Percentiles rank a stretch among this genome's conserved stretches.
Conservation (phyloP, 2,329 filamentous ascomycete genomes). For the Talaromyces sp. region DNA sequence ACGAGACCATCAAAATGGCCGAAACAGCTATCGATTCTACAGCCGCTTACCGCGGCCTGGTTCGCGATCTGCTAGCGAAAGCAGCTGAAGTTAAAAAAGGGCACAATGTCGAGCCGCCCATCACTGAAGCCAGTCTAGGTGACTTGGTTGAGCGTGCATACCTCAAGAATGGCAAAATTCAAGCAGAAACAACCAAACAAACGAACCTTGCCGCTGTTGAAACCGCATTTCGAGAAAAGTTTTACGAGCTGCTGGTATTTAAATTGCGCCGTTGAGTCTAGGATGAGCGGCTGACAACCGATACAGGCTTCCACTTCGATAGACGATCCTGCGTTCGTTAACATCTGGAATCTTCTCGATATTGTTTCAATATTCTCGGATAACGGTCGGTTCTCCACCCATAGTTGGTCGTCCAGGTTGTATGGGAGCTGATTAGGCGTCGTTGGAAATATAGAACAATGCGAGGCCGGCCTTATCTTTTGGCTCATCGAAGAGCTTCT, state of each 20-base stretch:
- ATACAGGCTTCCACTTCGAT: constrained; percentile 69
- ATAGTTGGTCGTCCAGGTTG: background rate
- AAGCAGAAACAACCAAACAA: constrained; percentile 45
- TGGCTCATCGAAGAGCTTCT: constrained; percentile 92
- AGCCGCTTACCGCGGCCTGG: constrained; percentile 49
- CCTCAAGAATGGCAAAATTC: constrained; percentile 10
- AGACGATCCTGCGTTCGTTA: constrained; percentile 71
- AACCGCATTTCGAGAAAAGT: constrained; percentile 74
- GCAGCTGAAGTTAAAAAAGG: constrained; percentile 59
- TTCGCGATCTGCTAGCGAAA: constrained; percentile 57
- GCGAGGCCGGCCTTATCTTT: constrained; percentile 77
- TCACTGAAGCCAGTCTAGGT: constrained; percentile 63
- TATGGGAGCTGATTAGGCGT: constrained; percentile 23
- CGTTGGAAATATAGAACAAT: constrained; percentile 44
- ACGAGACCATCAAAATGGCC: constrained; percentile 16
- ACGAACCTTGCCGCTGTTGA: constrained; percentile 68
- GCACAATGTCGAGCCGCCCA: constrained; percentile 66
- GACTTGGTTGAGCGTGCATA: constrained; percentile 44
- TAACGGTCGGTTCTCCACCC: constrained; percentile 56
- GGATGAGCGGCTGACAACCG: constrained; percentile 27
- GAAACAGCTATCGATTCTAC: constrained; percentile 36
- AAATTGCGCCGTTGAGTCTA: background rate
- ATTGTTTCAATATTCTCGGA: constrained; percentile 86
- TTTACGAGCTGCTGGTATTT: constrained; percentile 75
- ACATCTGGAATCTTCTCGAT: constrained; percentile 91